A percentile compares a stretch with the other conserved stretches of the same genome.
Conservation (phyloP, 2,329 filamentous ascomycete species). For the Epichloe gansuensis region DNA sequence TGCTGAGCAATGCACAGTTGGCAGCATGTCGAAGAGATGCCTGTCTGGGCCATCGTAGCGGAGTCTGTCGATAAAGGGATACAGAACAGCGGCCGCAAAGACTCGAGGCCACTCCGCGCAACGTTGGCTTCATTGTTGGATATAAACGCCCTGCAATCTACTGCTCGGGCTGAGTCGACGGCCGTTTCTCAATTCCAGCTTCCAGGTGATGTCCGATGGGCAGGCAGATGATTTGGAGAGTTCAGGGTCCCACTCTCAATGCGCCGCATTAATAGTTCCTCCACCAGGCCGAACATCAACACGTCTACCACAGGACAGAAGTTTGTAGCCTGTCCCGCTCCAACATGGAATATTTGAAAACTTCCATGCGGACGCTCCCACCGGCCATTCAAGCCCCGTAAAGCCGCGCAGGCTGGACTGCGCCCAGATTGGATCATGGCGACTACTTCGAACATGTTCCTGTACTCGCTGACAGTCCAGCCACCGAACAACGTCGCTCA, state of each 20-base stretch:
- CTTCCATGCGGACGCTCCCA: conserved; percentile 8
- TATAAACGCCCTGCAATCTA: background rate
- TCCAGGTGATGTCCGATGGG: background rate
- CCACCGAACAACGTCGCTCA: conserved; percentile 80
- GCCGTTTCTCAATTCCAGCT: background rate
- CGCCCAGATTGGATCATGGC: conserved; percentile 57
- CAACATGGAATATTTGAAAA: conserved; percentile 8
- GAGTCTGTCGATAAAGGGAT: conserved; percentile 20
- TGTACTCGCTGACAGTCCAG: conserved; percentile 95
- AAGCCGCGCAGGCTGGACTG: conserved; percentile 38
- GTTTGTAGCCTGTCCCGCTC: conserved; percentile 17
- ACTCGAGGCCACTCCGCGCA: conserved; percentile 26
- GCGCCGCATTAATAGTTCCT: conserved; percentile 26
- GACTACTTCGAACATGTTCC: conserved; percentile 95
- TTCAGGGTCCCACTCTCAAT: conserved; percentile 16
- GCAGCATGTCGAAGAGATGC: conserved; percentile 16
- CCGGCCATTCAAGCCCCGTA: conserved; percentile 16
- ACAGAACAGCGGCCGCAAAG: conserved; percentile 29
- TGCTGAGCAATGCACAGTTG: conserved; percentile 11
- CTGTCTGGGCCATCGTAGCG: conserved; percentile 10
- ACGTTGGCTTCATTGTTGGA: conserved; percentile 25
- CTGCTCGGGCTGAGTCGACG: background rate
- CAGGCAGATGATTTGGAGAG: conserved; percentile 10
- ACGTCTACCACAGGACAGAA: conserved; percentile 11
- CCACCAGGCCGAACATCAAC: conserved; percentile 13